These are phyloP conservation scores for Candida koratica DNA, from an alignment of 805 yeast genomes.

Conservation along the genomic window DNA sequence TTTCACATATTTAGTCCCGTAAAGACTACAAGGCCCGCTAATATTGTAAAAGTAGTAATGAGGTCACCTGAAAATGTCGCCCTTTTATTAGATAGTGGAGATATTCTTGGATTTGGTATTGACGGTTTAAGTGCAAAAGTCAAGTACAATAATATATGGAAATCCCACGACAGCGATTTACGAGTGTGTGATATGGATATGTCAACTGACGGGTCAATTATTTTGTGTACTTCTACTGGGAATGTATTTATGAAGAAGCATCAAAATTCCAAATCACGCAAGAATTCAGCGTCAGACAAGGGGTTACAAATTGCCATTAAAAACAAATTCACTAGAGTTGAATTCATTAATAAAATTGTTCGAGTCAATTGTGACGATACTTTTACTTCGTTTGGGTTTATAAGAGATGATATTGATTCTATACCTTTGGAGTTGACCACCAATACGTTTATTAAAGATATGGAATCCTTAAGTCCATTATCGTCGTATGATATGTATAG, in stretches of 20 bases:
- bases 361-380: slow-evolving; percentile 62
- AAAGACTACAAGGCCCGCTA: slow-evolving; percentile 39
- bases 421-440: slow-evolving; percentile 51
- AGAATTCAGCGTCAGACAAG: slow-evolving; percentile 31
- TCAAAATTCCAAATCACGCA: slow-evolving; percentile 17
- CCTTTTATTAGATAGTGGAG: slow-evolving; percentile 58
- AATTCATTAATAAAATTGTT: slow-evolving; percentile 52
- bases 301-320: slow-evolving; percentile 26
- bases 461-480: slow-evolving; percentile 52
- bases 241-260: slow-evolving; percentile 49
- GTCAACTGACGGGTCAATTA: slow-evolving; percentile 62
- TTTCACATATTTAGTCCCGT: slow-evolving; percentile 56
- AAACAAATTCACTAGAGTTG: slow-evolving; percentile 52
- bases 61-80: slow-evolving; percentile 42
- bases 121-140: slow-evolving; percentile 18
- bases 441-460: slow-evolving; percentile 48
- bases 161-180: slow-evolving; percentile 53
- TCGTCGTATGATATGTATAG: slow-evolving; percentile 27
- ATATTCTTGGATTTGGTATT: slow-evolving; percentile 39
- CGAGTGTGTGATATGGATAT: slow-evolving; percentile 65
- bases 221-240: slow-evolving; percentile 68
- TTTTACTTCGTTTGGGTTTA: slow-evolving; percentile 63
- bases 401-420: slow-evolving; percentile 59
- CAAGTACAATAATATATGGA: slow-evolving; percentile 56
- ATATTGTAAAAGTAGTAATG: slow-evolving; percentile 29